Evolutionary conservation across 768 basidiomycete species (phyloP).

Genomic region (Leccinum variicolor): DNA sequence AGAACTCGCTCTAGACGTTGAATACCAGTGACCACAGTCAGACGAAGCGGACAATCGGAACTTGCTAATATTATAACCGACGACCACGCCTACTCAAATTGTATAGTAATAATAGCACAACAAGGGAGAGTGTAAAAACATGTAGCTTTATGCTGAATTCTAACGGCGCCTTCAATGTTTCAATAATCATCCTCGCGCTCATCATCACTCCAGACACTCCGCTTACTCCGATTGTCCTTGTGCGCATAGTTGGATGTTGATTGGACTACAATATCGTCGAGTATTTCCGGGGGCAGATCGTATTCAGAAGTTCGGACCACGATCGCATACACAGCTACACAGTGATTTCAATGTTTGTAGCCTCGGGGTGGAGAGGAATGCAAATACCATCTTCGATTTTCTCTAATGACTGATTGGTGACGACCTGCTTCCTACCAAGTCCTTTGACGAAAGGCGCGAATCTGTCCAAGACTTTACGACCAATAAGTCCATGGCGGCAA

Average conservation of each 20-base stretch:
- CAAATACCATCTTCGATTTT: conserved; percentile 88
- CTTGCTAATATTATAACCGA: neutral
- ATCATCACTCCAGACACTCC: conserved; percentile 23
- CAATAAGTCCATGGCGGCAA: neutral
- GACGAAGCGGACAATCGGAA: neutral
- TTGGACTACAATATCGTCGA: conserved; percentile 65
- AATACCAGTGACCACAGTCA: neutral
- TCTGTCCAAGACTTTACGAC: conserved; percentile 66
- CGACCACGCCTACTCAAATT: neutral
- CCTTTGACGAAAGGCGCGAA: conserved; percentile 69
- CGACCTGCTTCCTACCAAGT: conserved; percentile 82
- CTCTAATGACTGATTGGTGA: conserved; percentile 82
- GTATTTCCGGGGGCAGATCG: conserved; percentile 60
- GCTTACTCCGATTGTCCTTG: conserved; percentile 18
- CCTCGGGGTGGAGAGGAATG: neutral
- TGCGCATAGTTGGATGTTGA: conserved; percentile 36
- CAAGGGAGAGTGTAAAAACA: neutral
- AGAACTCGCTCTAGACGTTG: conserved; percentile 16
- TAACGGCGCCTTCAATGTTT: neutral
- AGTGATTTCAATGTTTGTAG: conserved; percentile 7
- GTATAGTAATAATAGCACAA: neutral
- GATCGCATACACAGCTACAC: conserved; percentile 67
- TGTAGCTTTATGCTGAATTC: neutral
- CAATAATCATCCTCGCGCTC: conserved; percentile 25
- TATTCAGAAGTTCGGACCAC: conserved; percentile 71